Percentiles rank a stretch among this genome's conserved stretches.
phyloP scores from a whole-genome alignment of 2,329 filamentous ascomycete genomes.

The Fusarium sp. region DNA sequence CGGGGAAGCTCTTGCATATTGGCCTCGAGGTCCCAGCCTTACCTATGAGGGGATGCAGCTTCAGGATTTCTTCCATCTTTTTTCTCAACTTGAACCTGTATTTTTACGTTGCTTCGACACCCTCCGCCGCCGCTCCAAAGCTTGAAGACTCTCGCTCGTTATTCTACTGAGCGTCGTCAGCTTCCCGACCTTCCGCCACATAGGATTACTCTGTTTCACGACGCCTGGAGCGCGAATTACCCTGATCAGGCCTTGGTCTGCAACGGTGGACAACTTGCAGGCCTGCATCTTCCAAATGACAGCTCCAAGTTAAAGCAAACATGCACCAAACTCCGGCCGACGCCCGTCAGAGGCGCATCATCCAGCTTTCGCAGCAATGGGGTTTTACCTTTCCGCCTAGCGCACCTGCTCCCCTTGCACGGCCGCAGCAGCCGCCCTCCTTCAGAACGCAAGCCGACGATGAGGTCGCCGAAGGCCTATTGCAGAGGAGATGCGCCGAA shows the following conservation, averaged over 20 bases:
- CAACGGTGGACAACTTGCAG: not conserved
- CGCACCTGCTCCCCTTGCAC: conserved; percentile 53
- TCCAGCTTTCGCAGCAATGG: conserved; percentile 64
- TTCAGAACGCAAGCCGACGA: conserved; percentile 64
- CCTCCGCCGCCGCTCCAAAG: not conserved
- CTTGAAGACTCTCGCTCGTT: conserved; percentile 6
- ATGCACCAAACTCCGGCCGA: conserved; percentile 50
- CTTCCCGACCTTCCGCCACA: conserved; percentile 8
- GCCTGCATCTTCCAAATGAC: conserved; percentile 23
- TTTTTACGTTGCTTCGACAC: conserved; percentile 8
- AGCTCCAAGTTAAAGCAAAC: conserved; percentile 4
- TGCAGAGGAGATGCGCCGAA: conserved; percentile 59
- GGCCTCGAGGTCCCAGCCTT: conserved; percentile 19
- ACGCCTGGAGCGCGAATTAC: not conserved
- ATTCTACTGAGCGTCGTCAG: conserved; percentile 1
- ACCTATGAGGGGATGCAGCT: conserved; percentile 15
- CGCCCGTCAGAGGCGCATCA: conserved; percentile 60
- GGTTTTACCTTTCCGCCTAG: conserved; percentile 56
- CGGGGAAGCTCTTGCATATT: conserved; percentile 4
- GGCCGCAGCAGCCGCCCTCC: conserved; percentile 56
- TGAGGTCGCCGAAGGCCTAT: conserved; percentile 63
- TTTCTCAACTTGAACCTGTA: conserved; percentile 19
- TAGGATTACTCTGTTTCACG: not conserved
- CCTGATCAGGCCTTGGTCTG: not conserved
- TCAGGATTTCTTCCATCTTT: not conserved